Base-by-base conservation (phyloP, 805 yeast species). In the Cyberlindnera maritima region DNA sequence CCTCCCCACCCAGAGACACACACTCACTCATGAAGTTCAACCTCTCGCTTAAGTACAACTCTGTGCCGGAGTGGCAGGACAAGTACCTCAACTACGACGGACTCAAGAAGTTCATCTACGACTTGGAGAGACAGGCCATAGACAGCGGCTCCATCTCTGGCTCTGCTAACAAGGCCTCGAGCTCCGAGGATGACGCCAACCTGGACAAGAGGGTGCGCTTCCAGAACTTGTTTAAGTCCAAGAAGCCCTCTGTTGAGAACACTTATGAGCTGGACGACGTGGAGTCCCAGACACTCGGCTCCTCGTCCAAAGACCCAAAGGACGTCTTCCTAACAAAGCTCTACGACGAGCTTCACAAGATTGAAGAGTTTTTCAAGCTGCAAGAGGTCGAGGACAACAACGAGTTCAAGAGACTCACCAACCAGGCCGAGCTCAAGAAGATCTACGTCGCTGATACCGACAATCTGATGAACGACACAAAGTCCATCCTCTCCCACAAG, bases 41-140 rank as follows among this genome's bases (percentile, higher is more conserved):
- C 12, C 84, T 80, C 52, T 79, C 85, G 20, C 68, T 84, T 47
- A 77, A 75, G 53, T 84, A 83, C 41, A 83, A 83, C 47, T 73
- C 81, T 32, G 87, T 86, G 46, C 96, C 97, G 2, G 95, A 85
- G 58, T 90, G 97, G 97, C 86, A 84, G 61, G 81, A 79, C 44
- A 81, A 83, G 57, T 90, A 90, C 61, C 72, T 91, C 49, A 84
- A 87, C 59, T 84, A 84, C 60, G 76, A 79, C 8, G 71, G 72
- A 11, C 63, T 83, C 53, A 83, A 83, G 58, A 79, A 80, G 56
- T 58, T 71, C 26, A 75, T 81, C 31, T 82, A 83, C 58, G 66
- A 71, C 50, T 68, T 83, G 32, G 85, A 80, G 52, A 70, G 72
- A 18, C 64, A 66, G 43, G 62, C 62, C 32, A 39, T 65, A 35